These are phyloP conservation scores for Rhytidhysteron rufulum DNA, from an alignment of 2,329 filamentous ascomycete species.

Conservation along the genomic window DNA sequence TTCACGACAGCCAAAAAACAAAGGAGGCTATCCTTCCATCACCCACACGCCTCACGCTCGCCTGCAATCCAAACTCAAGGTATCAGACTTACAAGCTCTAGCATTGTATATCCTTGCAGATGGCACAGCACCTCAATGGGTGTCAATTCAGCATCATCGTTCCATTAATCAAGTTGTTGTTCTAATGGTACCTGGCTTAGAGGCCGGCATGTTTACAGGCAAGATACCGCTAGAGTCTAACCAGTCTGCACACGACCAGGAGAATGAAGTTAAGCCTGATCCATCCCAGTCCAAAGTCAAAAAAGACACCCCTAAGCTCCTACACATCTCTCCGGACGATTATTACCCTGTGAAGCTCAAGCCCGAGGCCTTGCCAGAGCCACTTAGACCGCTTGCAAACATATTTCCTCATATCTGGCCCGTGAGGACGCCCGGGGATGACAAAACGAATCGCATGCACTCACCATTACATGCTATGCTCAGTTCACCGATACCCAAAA, in stretches of 20 bases:
- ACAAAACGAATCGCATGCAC: conserved; percentile 73
- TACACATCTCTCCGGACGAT: conserved; percentile 44
- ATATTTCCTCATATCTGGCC: conserved; percentile 91
- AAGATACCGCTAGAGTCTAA: conserved; percentile 35
- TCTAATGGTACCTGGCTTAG: conserved; percentile 87
- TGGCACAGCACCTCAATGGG: conserved; percentile 58
- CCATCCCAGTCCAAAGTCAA: conserved; percentile 11
- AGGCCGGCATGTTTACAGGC: conserved; percentile 82
- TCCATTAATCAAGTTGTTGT: conserved; percentile 72
- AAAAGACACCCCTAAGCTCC: conserved; percentile 21
- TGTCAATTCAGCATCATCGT: conserved; percentile 54
- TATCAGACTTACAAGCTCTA: conserved; percentile 56
- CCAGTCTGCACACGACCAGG: conserved; percentile 7
- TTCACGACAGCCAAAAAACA: conserved; percentile 16
- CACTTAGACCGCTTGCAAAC: conserved; percentile 62
- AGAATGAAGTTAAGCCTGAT: conserved; percentile 9
- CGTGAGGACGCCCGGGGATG: conserved; percentile 80
- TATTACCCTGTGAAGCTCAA: conserved; percentile 47
- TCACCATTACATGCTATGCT: conserved; percentile 85
- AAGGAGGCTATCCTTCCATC: conserved; percentile 37
- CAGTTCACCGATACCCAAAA: conserved; percentile 66
- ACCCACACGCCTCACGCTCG: conserved; percentile 51
- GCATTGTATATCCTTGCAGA: conserved; percentile 61
- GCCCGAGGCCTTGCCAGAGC: conserved; percentile 37
- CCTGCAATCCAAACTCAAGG: conserved; percentile 53